These are phyloP conservation scores for Solanum rostratum DNA, from an alignment of 257 asterid species.

Conservation along the genomic window DNA sequence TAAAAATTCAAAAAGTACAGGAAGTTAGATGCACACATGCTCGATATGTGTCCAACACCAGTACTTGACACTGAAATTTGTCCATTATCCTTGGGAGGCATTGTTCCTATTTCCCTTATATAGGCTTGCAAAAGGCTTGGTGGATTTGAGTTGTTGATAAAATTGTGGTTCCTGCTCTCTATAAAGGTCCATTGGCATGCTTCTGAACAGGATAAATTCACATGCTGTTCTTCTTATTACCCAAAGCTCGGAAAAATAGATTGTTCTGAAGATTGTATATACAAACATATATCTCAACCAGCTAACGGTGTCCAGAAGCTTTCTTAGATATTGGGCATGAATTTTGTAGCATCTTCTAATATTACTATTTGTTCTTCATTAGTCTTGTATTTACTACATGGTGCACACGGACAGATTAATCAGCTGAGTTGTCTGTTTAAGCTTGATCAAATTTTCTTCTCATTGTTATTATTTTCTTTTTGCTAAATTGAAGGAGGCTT, in stretches of 20 bases:
- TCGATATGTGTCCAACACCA: not conserved
- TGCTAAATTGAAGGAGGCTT: slow-evolving; percentile 61
- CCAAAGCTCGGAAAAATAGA: not conserved
- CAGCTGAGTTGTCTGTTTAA: not conserved
- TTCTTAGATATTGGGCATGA: not conserved
- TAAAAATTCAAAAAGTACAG: not conserved
- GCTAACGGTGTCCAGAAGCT: not conserved
- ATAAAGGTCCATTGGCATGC: not conserved
- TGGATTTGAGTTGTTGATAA: not conserved
- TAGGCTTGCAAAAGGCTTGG: not conserved
- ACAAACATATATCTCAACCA: not conserved
- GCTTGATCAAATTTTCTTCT: not conserved
- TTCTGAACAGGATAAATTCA: not conserved
- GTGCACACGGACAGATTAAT: not conserved
- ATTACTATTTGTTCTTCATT: not conserved
- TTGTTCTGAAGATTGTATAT: not conserved
- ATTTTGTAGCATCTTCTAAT: not conserved
- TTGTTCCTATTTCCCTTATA: not conserved
- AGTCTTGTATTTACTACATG: not conserved
- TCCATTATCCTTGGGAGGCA: not conserved
- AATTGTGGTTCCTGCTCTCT: not conserved
- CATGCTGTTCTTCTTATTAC: not conserved
- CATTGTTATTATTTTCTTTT: not conserved
- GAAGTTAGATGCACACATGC: not conserved
- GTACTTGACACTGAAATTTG: not conserved